These are phyloP conservation scores for Nitzschia sp. DNA, from an alignment of 108 stramenopile genomes.

Conservation along the genomic window DNA sequence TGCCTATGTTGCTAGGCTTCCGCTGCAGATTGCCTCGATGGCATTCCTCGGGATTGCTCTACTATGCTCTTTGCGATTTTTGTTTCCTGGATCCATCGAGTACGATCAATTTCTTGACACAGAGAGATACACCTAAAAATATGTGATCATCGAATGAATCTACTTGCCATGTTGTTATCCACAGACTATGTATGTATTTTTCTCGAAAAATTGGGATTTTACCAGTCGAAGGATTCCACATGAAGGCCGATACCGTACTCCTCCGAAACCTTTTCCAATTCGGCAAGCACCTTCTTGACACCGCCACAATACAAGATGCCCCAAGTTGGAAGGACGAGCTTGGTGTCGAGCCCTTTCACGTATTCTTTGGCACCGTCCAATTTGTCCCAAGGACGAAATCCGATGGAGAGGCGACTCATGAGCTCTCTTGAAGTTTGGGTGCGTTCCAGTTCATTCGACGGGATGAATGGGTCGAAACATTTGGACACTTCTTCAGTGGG, in stretches of 20 bases:
- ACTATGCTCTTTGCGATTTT: background rate
- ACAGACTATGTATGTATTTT: too few relatives aligned
- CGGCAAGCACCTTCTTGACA: constrained; percentile 15
- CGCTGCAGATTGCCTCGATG: constrained; percentile 9
- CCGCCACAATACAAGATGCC: constrained; percentile 47
- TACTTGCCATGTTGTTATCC: too few relatives aligned
- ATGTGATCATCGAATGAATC: too few relatives aligned
- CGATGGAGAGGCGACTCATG: constrained; percentile 5
- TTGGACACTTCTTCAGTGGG: background rate
- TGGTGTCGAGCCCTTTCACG: constrained; percentile 19
- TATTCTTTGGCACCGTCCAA: constrained; percentile 11
- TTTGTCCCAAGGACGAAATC: constrained; percentile 36
- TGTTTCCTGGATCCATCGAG: constrained; percentile 13
- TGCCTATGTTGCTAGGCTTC: background rate
- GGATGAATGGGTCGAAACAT: background rate
- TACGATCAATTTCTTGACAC: constrained; percentile 9
- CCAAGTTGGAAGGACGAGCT: constrained; percentile 34
- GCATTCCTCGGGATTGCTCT: constrained; percentile 4
- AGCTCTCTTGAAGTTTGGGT: background rate
- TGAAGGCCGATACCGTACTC: constrained; percentile 38
- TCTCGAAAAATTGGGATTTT: too few relatives aligned
- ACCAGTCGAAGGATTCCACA: constrained; percentile 43
- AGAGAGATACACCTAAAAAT: constrained; percentile 12
- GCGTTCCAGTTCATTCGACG: background rate
- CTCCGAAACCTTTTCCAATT: constrained; percentile 28